Percentiles rank a stretch among this genome's conserved stretches.
Evolutionary conservation across 2,329 filamentous ascomycete species (phyloP).

Genomic region (Penicillium sp.): DNA sequence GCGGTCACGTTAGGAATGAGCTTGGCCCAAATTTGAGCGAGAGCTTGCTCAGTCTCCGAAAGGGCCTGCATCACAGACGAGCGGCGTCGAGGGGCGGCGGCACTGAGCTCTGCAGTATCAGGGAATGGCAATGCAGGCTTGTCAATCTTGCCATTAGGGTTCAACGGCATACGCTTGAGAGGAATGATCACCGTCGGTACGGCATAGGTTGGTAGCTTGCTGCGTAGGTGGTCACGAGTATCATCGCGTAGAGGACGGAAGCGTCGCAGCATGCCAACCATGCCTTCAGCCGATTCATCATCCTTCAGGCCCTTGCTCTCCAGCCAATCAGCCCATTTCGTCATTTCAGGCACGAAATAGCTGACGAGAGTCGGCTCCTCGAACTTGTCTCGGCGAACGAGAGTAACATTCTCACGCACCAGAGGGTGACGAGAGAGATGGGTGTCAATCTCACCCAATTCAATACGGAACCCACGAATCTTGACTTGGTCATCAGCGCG

Average conservation of each 20-base stretch:
- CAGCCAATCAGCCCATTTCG: slow-evolving; percentile 66
- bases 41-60: slow-evolving; percentile 55
- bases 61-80: slow-evolving; percentile 45
- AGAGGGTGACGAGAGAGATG: slow-evolving; percentile 69
- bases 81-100: slow-evolving; percentile 48
- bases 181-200: slow-evolving; percentile 70
- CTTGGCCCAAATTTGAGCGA: slow-evolving; percentile 70
- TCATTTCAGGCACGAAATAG: slow-evolving; percentile 79
- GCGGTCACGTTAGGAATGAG: slow-evolving; percentile 62
- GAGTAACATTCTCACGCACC: slow-evolving; percentile 76
- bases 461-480: slow-evolving; percentile 91
- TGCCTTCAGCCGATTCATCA: slow-evolving; percentile 44
- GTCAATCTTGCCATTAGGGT: slow-evolving; percentile 81
- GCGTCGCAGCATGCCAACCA: slow-evolving; percentile 53
- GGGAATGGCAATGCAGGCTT: slow-evolving; percentile 74
- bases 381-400: slow-evolving; percentile 75
- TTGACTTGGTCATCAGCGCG: slow-evolving; percentile 87
- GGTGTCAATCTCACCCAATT: slow-evolving; percentile 86
- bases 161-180: slow-evolving; percentile 67
- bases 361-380: slow-evolving; percentile 83
- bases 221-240: slow-evolving; percentile 62
- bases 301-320: slow-evolving; percentile 51
- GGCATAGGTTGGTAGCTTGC: slow-evolving; percentile 66
- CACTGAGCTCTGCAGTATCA: slow-evolving; percentile 61
- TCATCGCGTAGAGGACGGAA: slow-evolving; percentile 57